A percentile compares a stretch with the other conserved stretches of the same genome.
phyloP scores from a whole-genome alignment of 2,329 filamentous ascomycete genomes.

The Aspergillus sp. region DNA sequence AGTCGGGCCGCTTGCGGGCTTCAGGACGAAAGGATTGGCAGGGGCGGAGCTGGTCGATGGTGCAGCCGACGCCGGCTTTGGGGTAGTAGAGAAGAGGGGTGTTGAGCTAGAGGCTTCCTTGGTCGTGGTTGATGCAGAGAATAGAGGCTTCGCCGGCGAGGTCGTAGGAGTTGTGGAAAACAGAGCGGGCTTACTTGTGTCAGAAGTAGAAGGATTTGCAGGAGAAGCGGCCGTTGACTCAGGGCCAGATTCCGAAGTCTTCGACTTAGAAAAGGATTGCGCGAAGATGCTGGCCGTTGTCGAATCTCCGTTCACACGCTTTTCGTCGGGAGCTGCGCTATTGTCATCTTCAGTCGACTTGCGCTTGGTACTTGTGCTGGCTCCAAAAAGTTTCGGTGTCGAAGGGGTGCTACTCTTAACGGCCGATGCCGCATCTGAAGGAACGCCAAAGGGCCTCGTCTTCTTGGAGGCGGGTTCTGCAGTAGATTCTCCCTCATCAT shows the following conservation, averaged over 20 bases:
- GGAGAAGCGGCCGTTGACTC: conserved; percentile 6
- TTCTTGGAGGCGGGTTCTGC: conserved; percentile 23
- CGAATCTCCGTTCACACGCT: conserved; percentile 23
- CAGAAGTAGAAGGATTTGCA: conserved; percentile 19
- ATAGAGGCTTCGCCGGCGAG: conserved; percentile 21
- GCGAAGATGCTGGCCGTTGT: conserved; percentile 32
- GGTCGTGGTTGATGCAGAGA: conserved; percentile 11
- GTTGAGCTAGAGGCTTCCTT: conserved; percentile 10
- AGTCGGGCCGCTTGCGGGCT: conserved; percentile 12
- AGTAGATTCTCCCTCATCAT: conserved; percentile 16
- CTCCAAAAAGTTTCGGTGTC: conserved; percentile 17
- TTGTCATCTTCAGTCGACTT: conserved; percentile 20
- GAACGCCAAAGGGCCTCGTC: conserved; percentile 17
- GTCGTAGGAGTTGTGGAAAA: conserved; percentile 22
- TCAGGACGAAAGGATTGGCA: conserved; percentile 22
- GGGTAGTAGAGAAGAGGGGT: conserved; percentile 12
- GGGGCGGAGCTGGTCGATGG: conserved; percentile 8
- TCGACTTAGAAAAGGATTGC: conserved; percentile 26
- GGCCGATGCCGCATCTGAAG: neutral
- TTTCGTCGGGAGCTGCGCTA: conserved; percentile 13
- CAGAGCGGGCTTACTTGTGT: conserved; percentile 13
- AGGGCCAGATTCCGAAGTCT: conserved; percentile 13
- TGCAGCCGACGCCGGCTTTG: conserved; percentile 15
- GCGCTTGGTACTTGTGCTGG: conserved; percentile 16
- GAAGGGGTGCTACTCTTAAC: neutral